Percentiles rank a stretch among this genome's conserved stretches.
phyloP scores from a whole-genome alignment of 1,284 basidiomycete species.

The Rhodofomes roseus region DNA sequence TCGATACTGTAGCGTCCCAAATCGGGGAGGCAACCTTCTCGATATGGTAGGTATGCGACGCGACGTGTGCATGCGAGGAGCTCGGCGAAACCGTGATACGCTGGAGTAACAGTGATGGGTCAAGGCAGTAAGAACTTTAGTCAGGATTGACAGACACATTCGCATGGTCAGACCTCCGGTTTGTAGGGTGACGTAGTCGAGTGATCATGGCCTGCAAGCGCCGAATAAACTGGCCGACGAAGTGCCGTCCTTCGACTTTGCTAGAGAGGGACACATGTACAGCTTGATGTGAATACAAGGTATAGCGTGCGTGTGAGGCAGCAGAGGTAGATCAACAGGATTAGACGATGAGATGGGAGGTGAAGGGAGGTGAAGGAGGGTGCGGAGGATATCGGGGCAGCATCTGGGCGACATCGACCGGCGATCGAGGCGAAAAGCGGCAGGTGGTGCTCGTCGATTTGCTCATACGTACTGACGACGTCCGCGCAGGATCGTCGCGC shows the following conservation, averaged over 20 bases:
- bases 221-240: too few relatives aligned
- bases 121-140: too few relatives aligned
- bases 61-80: too few relatives aligned
- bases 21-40: background rate
- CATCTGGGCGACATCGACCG: background rate
- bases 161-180: background rate
- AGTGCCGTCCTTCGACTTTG: too few relatives aligned
- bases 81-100: too few relatives aligned
- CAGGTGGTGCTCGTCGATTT: background rate
- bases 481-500: constrained; percentile 2
- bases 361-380: background rate
- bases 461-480: constrained; percentile 2
- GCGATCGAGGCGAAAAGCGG: constrained; percentile 2
- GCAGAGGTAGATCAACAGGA: background rate
- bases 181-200: background rate
- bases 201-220: background rate
- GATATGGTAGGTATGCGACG: background rate
- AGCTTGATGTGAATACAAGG: too few relatives aligned
- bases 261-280: too few relatives aligned
- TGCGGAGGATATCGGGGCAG: background rate
- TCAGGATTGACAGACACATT: too few relatives aligned
- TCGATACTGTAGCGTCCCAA: background rate
- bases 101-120: too few relatives aligned
- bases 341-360: background rate
- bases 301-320: too few relatives aligned